Percentiles rank a stretch among this genome's conserved stretches.
Conservation (phyloP, 129 eudicot genomes). For the Ambrosia trifida region DNA sequence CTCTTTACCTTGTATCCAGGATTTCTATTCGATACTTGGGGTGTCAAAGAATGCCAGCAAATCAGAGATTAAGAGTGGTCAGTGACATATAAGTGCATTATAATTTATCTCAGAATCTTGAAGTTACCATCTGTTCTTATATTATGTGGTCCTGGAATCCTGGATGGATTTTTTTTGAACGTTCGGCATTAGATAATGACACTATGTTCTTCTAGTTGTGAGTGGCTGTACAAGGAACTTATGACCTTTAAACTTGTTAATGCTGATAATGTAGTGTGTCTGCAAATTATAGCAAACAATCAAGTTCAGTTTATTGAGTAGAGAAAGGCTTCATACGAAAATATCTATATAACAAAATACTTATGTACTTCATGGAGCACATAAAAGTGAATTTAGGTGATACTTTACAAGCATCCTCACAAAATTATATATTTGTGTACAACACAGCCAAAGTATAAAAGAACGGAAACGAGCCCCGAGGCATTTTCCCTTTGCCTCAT, state of each 20-base stretch:
- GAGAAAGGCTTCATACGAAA: neutral
- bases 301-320: neutral
- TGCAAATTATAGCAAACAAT: neutral
- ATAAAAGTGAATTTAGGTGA: neutral
- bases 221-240: neutral
- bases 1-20: slow-evolving; percentile 42
- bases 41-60: slow-evolving; percentile 82
- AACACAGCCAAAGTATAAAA: too few species aligned
- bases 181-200: neutral
- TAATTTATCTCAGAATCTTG: slow-evolving; percentile 12
- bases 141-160: neutral
- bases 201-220: neutral
- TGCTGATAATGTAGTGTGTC: neutral
- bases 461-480: too few species aligned
- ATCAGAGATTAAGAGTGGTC: slow-evolving; percentile 89
- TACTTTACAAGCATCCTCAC: neutral
- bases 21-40: slow-evolving; percentile 79
- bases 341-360: neutral
- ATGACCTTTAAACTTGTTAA: neutral
- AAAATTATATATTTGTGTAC: too few species aligned
- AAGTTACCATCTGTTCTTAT: slow-evolving; percentile 16
- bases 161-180: slow-evolving; percentile 20
- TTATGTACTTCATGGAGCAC: neutral
- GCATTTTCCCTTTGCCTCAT: too few species aligned
- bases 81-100: slow-evolving; percentile 33